Percentiles rank a stretch among this genome's conserved stretches.
Conservation (phyloP, 1,284 basidiomycete genomes). For the Sporisorium scitamineum region DNA sequence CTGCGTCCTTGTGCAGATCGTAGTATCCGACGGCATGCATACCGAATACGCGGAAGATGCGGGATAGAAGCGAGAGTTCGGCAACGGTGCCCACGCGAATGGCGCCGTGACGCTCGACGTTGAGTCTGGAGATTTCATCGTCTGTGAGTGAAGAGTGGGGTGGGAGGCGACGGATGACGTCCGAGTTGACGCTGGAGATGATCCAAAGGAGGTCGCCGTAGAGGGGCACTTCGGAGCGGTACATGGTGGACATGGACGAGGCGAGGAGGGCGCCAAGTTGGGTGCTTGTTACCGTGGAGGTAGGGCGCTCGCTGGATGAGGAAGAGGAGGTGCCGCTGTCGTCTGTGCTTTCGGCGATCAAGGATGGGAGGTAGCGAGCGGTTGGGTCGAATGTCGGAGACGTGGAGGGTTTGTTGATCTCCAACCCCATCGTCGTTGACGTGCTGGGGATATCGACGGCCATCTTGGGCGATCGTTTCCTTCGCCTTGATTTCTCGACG, state of each 20-base stretch:
- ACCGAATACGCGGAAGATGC: constrained; percentile 69
- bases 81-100: constrained; percentile 70
- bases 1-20: constrained; percentile 69
- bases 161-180: constrained; percentile 25
- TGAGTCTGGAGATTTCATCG: constrained; percentile 62
- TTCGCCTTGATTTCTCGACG: not conserved
- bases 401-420: not conserved
- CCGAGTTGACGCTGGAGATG: constrained; percentile 69
- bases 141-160: constrained; percentile 4
- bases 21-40: constrained; percentile 72
- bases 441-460: not conserved
- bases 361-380: not conserved
- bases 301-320: not conserved
- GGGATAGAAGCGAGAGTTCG: constrained; percentile 69
- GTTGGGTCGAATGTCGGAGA: constrained; percentile 2
- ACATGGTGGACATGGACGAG: constrained; percentile 69
- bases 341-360: constrained; percentile 10
- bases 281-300: constrained; percentile 11
- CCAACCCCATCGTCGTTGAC: not conserved
- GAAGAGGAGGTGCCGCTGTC: constrained; percentile 15
- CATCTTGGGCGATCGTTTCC: not conserved
- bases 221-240: constrained; percentile 70
- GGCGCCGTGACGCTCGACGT: constrained; percentile 71
- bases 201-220: constrained; percentile 71
- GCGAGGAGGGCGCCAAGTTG: constrained; percentile 69